Base-by-base conservation (phyloP, 257 asterid genomes). In the Jacaranda copaia region DNA sequence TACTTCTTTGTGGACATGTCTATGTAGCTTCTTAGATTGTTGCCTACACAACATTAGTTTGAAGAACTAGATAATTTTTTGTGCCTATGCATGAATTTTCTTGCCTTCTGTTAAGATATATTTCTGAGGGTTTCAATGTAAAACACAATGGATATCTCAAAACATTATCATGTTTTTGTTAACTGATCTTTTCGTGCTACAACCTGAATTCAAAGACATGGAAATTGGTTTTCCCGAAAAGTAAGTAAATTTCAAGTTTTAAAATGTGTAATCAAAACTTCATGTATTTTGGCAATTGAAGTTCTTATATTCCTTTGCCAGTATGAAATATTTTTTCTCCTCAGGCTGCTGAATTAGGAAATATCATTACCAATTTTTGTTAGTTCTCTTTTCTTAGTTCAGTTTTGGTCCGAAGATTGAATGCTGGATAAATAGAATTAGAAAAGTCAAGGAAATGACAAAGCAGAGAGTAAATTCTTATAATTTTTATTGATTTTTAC, bases 1-100 rank as follows among this genome's bases (percentile, higher is more conserved):
- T 52, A 36, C 77, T 70, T 77, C 59, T 77, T 63, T 56, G 67
- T 63, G 14, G 56, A 59, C 73, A 65, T 43, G 56, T 70, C 15
- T 35, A 8, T 77, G 49, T 69, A 56, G 58, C 40, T 58, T 36
- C 68, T 77, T 77, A 36, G 46, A 46, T 55, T 45, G 78, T 70
- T 40, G 39, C 40, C 49, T 15, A 53, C 73, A 46, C 46, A 48
- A 57, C 66, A 9, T 43, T 74, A 32, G n/a, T 48, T 52, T 56
- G 58, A 46, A 16, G 64, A 43, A 48, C 40, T 79, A 25, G 18
- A 70, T 57, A 58, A 40, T 48, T 36, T 79, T 40, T 58, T 14
- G 5, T 46, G 51, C 55, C n/a, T 65, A 16, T 55, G 46, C 55
- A 55, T 79, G 68, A 51, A 40, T 8, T 18, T 42, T 38, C 49